Base-by-base conservation (phyloP, 257 asterid genomes). In the Solanum lycopersicoides region DNA sequence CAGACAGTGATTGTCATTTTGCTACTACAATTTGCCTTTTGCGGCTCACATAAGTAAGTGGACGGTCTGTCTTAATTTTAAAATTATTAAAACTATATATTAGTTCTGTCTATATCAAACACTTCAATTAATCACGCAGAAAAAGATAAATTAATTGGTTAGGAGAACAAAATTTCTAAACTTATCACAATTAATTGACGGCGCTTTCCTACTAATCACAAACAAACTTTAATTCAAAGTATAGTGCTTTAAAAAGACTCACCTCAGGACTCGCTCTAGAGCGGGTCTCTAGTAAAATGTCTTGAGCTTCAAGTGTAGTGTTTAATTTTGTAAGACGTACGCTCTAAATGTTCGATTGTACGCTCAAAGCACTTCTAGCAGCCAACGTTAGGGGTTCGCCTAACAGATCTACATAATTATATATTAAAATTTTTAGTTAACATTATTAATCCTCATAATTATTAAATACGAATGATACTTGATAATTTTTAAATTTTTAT, bases 341-440 rank as follows among this genome's bases (percentile, higher is more conserved):
- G 1, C 6, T 0, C 1, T 4, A 35, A 6, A 7, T 0, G 7
- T 35, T 35, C 5, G 39, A 35, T 35, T 0, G 1, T 35, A 35
- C 39, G 1, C 1, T 1, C 39, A 4, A 35, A 35, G 1, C 5
- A 35, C 39, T 35, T 7, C 1, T 35, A 35, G 4, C 5, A 35
- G 4, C 1, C 37, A 35, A 35, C 6, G 37, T 35, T 35, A 0
- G 1, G 1, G 6, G 7, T 6, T 35, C 37, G 37, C 1, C 37
- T 35, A 35, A 28, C 30, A 28, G 30, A 28, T 28, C 30, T 28
- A 28, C 30, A 28, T 1, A 28, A 28, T 28, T 28, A 28, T 28
- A 28, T 28, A 28, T 28, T 28, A 28, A 28, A 28, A 28, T 1
- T 1, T 28, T 28, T 28, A 28, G 30, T 28, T 28, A 28, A 35